These are phyloP conservation scores for Blastomyces gilchristii DNA, from an alignment of 2,329 filamentous ascomycete genomes.

Conservation along the genomic window DNA sequence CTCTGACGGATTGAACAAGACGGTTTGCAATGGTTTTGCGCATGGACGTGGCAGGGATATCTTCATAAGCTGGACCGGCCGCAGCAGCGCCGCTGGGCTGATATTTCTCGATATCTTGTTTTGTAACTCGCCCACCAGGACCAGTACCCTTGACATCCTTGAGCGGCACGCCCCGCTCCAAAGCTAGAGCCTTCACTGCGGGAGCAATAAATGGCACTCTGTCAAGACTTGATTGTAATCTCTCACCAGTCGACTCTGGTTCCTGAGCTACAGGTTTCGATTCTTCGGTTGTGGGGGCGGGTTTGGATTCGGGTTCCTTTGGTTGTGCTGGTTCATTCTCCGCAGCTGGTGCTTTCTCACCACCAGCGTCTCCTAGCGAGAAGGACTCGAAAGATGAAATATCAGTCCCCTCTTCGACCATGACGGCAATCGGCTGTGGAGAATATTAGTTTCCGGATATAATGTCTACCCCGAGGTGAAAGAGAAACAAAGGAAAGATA, in stretches of 20 bases:
- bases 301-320: slow-evolving; percentile 39
- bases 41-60: slow-evolving; percentile 80
- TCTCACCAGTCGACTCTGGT: slow-evolving; percentile 62
- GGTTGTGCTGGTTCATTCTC: slow-evolving; percentile 51
- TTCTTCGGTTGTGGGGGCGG: slow-evolving; percentile 53
- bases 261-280: slow-evolving; percentile 33
- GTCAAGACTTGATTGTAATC: slow-evolving; percentile 72
- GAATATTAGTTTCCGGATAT: slow-evolving; percentile 14
- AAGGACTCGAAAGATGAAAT: slow-evolving; percentile 82
- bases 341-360: slow-evolving; percentile 57
- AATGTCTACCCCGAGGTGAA: neutral
- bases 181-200: slow-evolving; percentile 68
- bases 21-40: slow-evolving; percentile 94
- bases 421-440: slow-evolving; percentile 78
- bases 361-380: slow-evolving; percentile 79
- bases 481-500: neutral
- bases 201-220: slow-evolving; percentile 64
- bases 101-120: slow-evolving; percentile 86
- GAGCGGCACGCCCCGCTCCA: slow-evolving; percentile 72
- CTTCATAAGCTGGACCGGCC: slow-evolving; percentile 62
- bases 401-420: slow-evolving; percentile 86
- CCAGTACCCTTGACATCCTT: slow-evolving; percentile 77
- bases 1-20: slow-evolving; percentile 75
- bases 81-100: slow-evolving; percentile 46
- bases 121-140: slow-evolving; percentile 74